phyloP scores from a whole-genome alignment of 2,329 filamentous ascomycete genomes.

The Phoma sp. region DNA sequence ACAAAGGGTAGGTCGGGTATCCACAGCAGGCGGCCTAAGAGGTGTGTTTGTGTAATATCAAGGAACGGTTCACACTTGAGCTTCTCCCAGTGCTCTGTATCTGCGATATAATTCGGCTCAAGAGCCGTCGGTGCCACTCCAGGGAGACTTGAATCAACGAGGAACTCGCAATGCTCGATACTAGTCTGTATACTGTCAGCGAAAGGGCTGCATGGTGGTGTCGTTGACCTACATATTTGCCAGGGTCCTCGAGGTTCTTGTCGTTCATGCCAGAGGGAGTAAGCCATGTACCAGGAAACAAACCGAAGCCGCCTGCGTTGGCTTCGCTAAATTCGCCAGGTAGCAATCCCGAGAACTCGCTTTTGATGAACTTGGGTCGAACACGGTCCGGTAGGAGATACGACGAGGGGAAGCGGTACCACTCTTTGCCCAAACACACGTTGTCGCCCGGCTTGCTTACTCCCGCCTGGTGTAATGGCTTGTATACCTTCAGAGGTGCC shows the following conservation, averaged over 20 bases:
- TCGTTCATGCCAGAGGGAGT: constrained; percentile 89
- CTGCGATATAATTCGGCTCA: constrained; percentile 81
- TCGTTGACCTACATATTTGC: constrained; percentile 74
- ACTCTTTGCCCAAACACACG: constrained; percentile 93
- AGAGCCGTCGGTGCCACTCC: constrained; percentile 63
- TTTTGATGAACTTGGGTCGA: constrained; percentile 87
- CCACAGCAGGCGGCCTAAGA: constrained; percentile 81
- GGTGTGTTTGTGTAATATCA: constrained; percentile 75
- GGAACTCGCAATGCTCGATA: constrained; percentile 75
- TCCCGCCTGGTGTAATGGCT: constrained; percentile 65
- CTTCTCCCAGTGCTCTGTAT: constrained; percentile 77
- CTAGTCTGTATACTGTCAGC: constrained; percentile 60
- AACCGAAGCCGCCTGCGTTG: constrained; percentile 65
- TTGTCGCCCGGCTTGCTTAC: constrained; percentile 68
- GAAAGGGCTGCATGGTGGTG: not conserved
- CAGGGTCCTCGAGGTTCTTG: constrained; percentile 81
- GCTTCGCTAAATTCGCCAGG: constrained; percentile 89
- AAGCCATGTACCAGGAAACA: constrained; percentile 84
- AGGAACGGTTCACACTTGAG: constrained; percentile 80
- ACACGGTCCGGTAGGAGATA: constrained; percentile 87
- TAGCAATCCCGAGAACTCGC: constrained; percentile 85
- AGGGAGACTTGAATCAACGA: constrained; percentile 87
- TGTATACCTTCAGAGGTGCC: constrained; percentile 76
- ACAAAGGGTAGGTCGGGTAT: constrained; percentile 74
- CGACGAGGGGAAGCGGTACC: constrained; percentile 96